Conservation (phyloP, 2,329 filamentous ascomycete genomes). For the Colletotrichum liaoningense region DNA sequence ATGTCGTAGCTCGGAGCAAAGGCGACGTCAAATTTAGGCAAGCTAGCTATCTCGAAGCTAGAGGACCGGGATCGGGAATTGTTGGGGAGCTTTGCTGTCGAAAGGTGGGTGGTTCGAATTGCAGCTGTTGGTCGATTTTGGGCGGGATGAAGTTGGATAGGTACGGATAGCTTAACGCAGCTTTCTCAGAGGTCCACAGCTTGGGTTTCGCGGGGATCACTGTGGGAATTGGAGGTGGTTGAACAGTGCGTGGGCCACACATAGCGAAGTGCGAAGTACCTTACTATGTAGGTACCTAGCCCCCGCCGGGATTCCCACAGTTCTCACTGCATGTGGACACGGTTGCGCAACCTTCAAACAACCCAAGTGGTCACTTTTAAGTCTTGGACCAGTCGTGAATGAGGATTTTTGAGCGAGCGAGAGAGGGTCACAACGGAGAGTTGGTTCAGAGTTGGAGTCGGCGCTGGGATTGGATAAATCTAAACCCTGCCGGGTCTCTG, state of each 20-base stretch:
- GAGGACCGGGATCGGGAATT: background rate
- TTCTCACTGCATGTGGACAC: constrained; percentile 22
- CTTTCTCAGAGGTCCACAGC: constrained; percentile 2
- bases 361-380: background rate
- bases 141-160: background rate
- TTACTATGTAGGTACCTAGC: background rate
- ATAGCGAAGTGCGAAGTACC: too few species aligned
- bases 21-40: background rate
- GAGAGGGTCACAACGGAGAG: background rate
- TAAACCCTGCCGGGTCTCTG: background rate
- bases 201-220: constrained; percentile 4
- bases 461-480: constrained; percentile 3
- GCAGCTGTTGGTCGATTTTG: background rate
- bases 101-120: background rate
- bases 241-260: background rate
- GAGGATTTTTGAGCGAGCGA: background rate
- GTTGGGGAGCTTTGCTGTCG: constrained; percentile 9
- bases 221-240: constrained; percentile 10
- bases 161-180: background rate
- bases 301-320: constrained; percentile 1
- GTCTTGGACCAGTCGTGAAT: background rate
- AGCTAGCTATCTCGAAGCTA: background rate
- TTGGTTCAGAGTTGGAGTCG: background rate
- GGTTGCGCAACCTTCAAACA: constrained; percentile 17
- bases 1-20: constrained; percentile 21